These are phyloP conservation scores for Acacia confusa DNA, from an alignment of 306 rosid species.

Conservation along the genomic window DNA sequence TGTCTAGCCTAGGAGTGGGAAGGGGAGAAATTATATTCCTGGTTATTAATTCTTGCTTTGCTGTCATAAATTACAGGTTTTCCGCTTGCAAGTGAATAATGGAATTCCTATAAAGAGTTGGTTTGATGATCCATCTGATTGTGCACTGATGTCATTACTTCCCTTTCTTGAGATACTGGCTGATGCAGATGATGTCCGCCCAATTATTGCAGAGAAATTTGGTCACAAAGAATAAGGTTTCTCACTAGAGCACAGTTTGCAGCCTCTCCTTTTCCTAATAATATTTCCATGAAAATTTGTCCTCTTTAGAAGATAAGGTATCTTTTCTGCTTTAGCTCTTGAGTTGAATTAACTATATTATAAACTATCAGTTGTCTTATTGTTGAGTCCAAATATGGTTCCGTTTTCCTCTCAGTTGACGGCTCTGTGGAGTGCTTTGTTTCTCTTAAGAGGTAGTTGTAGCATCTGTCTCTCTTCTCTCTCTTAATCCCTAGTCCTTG, in stretches of 20 bases:
- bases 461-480: constrained; percentile 45
- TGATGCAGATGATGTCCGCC: constrained; percentile 94
- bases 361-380: constrained; percentile 53
- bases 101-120: constrained; percentile 99
- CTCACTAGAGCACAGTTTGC: constrained; percentile 61
- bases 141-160: constrained; percentile 84
- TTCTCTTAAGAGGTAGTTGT: constrained; percentile 76
- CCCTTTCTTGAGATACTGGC: constrained; percentile 95
- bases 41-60: constrained; percentile 39
- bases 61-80: constrained; percentile 72
- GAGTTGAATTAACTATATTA: constrained; percentile 67
- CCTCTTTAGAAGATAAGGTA: constrained; percentile 53
- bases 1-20: not conserved
- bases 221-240: constrained; percentile 91
- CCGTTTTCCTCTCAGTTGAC: constrained; percentile 55
- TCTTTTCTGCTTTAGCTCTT: constrained; percentile 48
- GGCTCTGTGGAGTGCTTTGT: constrained; percentile 57
- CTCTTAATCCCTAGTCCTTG: constrained; percentile 42
- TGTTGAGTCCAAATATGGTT: constrained; percentile 55
- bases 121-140: constrained; percentile 91
- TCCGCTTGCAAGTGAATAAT: constrained; percentile 94
- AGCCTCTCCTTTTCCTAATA: constrained; percentile 38
- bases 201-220: constrained; percentile 81
- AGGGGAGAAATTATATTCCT: constrained; percentile 11
- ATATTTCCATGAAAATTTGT: constrained; percentile 47